These are phyloP conservation scores for Aureobasidium pullulans DNA, from an alignment of 2,329 filamentous ascomycete genomes.

Conservation along the genomic window DNA sequence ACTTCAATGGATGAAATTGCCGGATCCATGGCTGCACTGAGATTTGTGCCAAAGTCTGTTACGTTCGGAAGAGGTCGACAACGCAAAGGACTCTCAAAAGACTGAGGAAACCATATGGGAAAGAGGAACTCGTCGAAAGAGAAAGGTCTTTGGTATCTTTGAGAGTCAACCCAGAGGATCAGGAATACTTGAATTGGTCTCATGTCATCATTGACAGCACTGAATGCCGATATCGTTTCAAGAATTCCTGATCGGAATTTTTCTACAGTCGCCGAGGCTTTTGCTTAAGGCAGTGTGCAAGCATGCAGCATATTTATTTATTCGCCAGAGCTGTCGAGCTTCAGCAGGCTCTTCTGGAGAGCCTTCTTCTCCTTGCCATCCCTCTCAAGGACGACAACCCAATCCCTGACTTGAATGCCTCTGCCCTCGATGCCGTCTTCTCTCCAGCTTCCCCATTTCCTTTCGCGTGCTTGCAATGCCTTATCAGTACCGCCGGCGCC, in stretches of 20 bases:
- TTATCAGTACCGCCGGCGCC: slow-evolving; percentile 1
- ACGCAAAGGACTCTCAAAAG: slow-evolving; percentile 47
- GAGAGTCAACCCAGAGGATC: neutral
- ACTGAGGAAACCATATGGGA: slow-evolving; percentile 22
- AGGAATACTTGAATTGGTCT: neutral
- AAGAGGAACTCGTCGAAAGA: neutral
- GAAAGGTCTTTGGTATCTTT: neutral
- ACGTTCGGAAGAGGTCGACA: slow-evolving; percentile 55
- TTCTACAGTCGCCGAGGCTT: neutral
- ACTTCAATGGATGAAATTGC: slow-evolving; percentile 51
- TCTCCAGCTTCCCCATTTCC: slow-evolving; percentile 36
- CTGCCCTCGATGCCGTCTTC: slow-evolving; percentile 71
- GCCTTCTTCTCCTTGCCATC: slow-evolving; percentile 63
- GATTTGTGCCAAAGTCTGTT: slow-evolving; percentile 62
- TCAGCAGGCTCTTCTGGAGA: slow-evolving; percentile 46
- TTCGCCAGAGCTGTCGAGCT: slow-evolving; percentile 12
- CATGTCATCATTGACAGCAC: neutral
- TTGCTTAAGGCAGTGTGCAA: neutral
- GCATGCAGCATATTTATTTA: neutral
- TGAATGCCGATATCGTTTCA: neutral
- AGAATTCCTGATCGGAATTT: neutral
- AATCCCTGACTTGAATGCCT: slow-evolving; percentile 77
- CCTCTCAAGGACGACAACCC: slow-evolving; percentile 69
- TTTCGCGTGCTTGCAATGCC: slow-evolving; percentile 18
- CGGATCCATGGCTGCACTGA: slow-evolving; percentile 62